phyloP scores from a whole-genome alignment of 805 yeast species.

The Hanseniaspora lachancei region DNA sequence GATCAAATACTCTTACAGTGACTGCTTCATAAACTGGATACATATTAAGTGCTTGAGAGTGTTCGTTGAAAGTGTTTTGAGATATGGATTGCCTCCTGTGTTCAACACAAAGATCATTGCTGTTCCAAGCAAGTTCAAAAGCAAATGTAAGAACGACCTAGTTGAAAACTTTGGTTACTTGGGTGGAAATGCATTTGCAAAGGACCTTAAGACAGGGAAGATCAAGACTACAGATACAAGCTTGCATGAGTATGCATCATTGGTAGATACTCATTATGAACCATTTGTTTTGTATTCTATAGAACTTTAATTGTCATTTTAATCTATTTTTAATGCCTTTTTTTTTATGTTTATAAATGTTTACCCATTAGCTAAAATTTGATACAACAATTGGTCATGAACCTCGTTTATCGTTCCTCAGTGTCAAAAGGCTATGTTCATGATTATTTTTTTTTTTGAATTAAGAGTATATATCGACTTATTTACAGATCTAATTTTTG shows the following conservation, averaged over 20 bases:
- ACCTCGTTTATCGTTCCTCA: too few species aligned
- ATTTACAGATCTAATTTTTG: constrained; percentile 3
- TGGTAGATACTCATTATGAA: constrained; percentile 90
- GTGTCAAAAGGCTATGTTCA: too few species aligned
- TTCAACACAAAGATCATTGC: constrained; percentile 45
- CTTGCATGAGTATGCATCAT: constrained; percentile 74
- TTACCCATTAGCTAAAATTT: too few species aligned
- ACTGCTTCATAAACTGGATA: constrained; percentile 72
- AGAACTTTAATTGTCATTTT: constrained; percentile 12
- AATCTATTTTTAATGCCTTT: too few species aligned
- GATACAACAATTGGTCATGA: too few species aligned
- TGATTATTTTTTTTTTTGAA: too few species aligned
- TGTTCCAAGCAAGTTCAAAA: constrained; percentile 35
- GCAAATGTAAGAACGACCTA: constrained; percentile 56
- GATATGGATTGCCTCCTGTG: constrained; percentile 94
- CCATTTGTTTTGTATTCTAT: constrained; percentile 78
- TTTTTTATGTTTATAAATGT: neutral
- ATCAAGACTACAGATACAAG: constrained; percentile 45
- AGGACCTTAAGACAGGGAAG: constrained; percentile 48
- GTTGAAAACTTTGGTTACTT: constrained; percentile 70
- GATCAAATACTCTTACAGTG: constrained; percentile 80
- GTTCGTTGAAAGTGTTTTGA: constrained; percentile 82
- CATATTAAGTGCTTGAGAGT: constrained; percentile 79
- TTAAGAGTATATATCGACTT: neutral
- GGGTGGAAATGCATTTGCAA: constrained; percentile 76